Evolutionary conservation across 441 rosid genomes (phyloP), one percentile per base, ranked within the genome.

Genomic region (Macaranga tanarius): DNA sequence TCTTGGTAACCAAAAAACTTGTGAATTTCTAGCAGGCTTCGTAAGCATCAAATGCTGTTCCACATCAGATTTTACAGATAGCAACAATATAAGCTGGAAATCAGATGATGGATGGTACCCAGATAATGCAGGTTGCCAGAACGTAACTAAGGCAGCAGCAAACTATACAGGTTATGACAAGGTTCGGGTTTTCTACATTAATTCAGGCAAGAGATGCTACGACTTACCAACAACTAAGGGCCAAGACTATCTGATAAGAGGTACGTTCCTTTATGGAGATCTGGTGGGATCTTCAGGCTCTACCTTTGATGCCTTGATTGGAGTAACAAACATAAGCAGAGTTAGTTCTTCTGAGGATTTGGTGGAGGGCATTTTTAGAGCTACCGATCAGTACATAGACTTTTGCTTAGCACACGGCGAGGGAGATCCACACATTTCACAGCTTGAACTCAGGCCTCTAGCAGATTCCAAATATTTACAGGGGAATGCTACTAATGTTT

Each of bases 21-120:
- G 22, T 1, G n/a, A 38, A 60, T 20, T 65, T 75, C 57, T 48
- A 82, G 85, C 87, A 88, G 95, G 76, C 2, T 81, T 81, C 75
- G 31, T 87, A 77, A 87, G 88, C 85, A 84, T 88, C 80, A 85
- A 85, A 72, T 85, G 92, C 76, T 87, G 95, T 19, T 83, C 86
- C 4, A 75, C 71, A 15, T 56, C 85, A 38, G 75, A 40, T 57
- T 67, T 51, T 72, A 84, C 73, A 7, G 84, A 82, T 26, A 60
- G n/a, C 25, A 67, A 42, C 52, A 38, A 48, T 26, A 77, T 84
- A 60, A 64, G 3, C 2, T 88, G 90, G 88, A 76, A 22, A 65
- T 77, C 84, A 12, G 95, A 88, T 61, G 64, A 77, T 22, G 28
- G 40, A 28, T 81, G 85, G 87, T 86, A 77, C 75, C 87, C 79